Conservation (phyloP, 2,329 filamentous ascomycete genomes). For the Sporothrix pallida region DNA sequence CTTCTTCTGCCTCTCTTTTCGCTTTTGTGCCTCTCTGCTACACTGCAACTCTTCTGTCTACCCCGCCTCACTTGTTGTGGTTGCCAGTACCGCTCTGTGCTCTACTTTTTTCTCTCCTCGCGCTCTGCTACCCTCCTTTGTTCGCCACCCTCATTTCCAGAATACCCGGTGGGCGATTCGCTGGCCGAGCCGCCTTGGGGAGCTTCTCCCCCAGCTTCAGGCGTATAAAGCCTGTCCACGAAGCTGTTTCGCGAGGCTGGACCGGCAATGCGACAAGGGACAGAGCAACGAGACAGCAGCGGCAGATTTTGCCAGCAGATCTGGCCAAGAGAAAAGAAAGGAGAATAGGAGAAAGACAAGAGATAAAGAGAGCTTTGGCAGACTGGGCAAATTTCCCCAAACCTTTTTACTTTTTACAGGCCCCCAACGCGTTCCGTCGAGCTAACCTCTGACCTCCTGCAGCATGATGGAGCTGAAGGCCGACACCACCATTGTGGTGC, state of each 20-base stretch:
- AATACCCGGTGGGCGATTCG: constrained; percentile 30
- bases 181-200: not conserved
- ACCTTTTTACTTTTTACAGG: not conserved
- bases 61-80: constrained; percentile 7
- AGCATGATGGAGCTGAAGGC: constrained; percentile 96
- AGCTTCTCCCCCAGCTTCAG: constrained; percentile 21
- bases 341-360: not conserved
- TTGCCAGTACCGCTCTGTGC: not conserved
- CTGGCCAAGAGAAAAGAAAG: not conserved
- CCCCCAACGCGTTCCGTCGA: not conserved
- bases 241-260: not conserved
- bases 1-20: constrained; percentile 16
- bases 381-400: not conserved
- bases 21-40: not conserved
- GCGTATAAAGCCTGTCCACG: constrained; percentile 1
- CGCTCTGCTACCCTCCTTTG: not conserved
- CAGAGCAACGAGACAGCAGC: not conserved
- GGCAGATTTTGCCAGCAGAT: not conserved
- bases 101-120: not conserved
- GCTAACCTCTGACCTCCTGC: constrained; percentile 29
- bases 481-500: constrained; percentile 94
- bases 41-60: constrained; percentile 10
- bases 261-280: not conserved
- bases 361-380: constrained; percentile 9
- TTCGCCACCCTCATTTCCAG: constrained; percentile 17